Conservation (phyloP, 768 basidiomycete species). For the Tylopilus balloui region DNA sequence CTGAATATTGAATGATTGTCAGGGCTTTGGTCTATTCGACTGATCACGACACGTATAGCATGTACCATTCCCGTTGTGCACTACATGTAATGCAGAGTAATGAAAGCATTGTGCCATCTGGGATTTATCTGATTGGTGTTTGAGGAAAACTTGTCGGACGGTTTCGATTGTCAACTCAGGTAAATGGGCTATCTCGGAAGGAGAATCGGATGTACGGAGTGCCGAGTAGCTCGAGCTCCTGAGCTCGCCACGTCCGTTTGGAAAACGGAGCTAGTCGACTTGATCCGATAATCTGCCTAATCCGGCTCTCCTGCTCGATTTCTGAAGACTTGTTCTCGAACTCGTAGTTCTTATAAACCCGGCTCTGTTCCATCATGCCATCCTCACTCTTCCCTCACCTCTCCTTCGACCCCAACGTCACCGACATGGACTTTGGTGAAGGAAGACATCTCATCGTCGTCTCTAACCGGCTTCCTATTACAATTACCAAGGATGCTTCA, state of each 20-base stretch:
- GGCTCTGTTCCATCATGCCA: constrained; percentile 15
- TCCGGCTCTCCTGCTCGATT: constrained; percentile 25
- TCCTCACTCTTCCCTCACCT: constrained; percentile 25
- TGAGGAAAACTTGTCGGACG: constrained; percentile 1
- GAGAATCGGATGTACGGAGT: not conserved
- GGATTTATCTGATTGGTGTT: constrained; percentile 2
- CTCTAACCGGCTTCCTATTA: constrained; percentile 91
- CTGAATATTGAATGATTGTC: constrained; percentile 9
- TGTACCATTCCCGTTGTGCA: constrained; percentile 13
- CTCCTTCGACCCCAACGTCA: constrained; percentile 25
- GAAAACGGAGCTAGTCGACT: not conserved
- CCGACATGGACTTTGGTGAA: constrained; percentile 44
- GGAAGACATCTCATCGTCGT: constrained; percentile 86
- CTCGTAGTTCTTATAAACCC: constrained; percentile 28
- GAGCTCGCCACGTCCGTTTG: not conserved
- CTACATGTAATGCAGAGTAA: constrained; percentile 22
- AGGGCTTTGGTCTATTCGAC: constrained; percentile 96
- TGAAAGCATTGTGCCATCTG: constrained; percentile 12
- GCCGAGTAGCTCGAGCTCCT: too few species aligned
- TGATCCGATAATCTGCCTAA: constrained; percentile 34
- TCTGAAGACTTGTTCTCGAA: constrained; percentile 13
- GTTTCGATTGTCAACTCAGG: not conserved
- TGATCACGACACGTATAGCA: constrained; percentile 32
- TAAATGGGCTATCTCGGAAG: constrained; percentile 9
- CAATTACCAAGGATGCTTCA: constrained; percentile 87